phyloP scores from a whole-genome alignment of 2,329 filamentous ascomycete genomes.

The Beauveria scarabaeidicola region DNA sequence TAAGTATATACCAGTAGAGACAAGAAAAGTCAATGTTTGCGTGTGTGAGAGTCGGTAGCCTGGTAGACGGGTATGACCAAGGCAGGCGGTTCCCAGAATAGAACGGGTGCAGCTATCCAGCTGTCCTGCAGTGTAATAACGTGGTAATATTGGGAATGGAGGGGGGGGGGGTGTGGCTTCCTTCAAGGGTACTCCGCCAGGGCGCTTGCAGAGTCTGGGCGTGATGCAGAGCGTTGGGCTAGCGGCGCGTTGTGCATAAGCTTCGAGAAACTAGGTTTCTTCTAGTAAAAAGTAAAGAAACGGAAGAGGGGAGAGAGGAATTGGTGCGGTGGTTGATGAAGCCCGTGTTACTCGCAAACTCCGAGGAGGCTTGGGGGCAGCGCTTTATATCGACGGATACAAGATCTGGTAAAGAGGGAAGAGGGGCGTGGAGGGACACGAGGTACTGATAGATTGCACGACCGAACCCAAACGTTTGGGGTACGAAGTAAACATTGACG shows the following conservation, averaged over 20 bases:
- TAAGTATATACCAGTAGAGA: slow-evolving; percentile 5
- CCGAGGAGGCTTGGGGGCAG: no score
- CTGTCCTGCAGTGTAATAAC: neutral
- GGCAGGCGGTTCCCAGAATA: slow-evolving; percentile 9
- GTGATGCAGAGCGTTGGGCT: neutral
- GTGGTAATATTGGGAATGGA: neutral
- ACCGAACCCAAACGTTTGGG: neutral
- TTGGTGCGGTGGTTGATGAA: neutral
- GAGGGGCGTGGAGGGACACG: no score
- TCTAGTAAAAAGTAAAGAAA: neutral
- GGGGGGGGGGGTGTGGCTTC: neutral
- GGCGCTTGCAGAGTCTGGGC: slow-evolving; percentile 10
- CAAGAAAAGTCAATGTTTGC: neutral
- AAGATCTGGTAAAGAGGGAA: no score
- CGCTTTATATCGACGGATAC: no score
- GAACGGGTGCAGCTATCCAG: neutral
- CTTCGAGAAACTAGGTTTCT: neutral
- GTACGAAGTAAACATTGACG: neutral
- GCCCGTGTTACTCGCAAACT: no score
- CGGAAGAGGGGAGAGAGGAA: neutral
- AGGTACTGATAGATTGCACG: neutral
- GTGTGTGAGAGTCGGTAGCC: neutral
- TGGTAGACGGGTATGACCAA: neutral
- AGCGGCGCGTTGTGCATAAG: slow-evolving; percentile 4
- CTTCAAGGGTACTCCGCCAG: neutral